Evolutionary conservation across 78 protist species (phyloP).

Genomic region (Monocercomonoides exilis): DNA sequence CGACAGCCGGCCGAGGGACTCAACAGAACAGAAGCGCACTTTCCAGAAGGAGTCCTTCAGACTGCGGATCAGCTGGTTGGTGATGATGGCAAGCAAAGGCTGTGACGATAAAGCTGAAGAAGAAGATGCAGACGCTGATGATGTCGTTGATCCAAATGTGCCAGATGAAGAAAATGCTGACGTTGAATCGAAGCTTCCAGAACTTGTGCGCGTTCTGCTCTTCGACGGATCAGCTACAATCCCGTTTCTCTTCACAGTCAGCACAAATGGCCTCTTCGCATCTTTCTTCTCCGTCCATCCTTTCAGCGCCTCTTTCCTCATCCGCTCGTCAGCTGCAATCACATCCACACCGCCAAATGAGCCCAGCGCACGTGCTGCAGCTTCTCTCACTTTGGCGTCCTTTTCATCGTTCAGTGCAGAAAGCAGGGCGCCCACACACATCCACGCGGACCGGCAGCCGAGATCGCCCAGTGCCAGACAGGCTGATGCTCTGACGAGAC

Average conservation of each 20-base stretch:
- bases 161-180: background rate
- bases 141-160: background rate
- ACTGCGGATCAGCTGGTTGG: background rate
- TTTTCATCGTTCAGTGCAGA: background rate
- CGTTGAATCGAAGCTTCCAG: no score
- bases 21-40: background rate
- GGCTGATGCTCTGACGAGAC: no score
- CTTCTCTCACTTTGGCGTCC: background rate
- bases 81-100: background rate
- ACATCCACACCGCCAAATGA: background rate
- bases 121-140: background rate
- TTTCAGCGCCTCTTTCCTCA: background rate
- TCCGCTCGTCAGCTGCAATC: background rate
- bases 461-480: background rate
- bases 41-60: constrained; percentile 14
- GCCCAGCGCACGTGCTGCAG: background rate
- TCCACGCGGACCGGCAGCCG: background rate
- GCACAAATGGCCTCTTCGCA: background rate
- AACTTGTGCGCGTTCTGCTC: no score
- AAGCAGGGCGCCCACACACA: background rate
- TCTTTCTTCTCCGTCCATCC: background rate
- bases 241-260: background rate
- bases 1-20: constrained; percentile 9
- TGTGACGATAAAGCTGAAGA: background rate
- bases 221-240: background rate